These are phyloP conservation scores for Otatea glauca DNA, from an alignment of 176 grass and related monocot genomes.

Conservation along the genomic window DNA sequence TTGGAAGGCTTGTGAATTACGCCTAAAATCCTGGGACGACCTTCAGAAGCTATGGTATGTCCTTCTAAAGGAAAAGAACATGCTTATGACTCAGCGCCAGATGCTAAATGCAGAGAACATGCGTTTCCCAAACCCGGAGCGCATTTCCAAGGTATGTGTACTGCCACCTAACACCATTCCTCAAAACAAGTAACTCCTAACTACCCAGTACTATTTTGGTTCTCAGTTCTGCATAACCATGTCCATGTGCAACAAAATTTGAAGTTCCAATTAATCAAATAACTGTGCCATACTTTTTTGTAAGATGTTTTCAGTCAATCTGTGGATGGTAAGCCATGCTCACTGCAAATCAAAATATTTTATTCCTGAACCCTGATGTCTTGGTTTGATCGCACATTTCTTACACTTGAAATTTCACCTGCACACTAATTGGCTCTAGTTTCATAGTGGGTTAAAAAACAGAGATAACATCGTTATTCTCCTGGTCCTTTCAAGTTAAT, in stretches of 20 bases:
- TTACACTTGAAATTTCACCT: background rate
- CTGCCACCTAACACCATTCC: background rate
- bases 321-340: background rate
- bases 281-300: background rate
- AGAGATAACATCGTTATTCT: background rate
- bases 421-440: background rate
- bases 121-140: constrained; percentile 80
- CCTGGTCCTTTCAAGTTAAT: background rate
- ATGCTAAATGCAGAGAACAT: constrained; percentile 81
- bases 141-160: constrained; percentile 82
- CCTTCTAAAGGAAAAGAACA: constrained; percentile 94
- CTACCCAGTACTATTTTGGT: background rate
- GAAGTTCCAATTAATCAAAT: background rate
- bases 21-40: constrained; percentile 97
- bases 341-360: background rate
- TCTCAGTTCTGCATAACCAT: background rate
- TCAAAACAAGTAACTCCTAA: background rate
- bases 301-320: background rate
- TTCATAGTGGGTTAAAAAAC: constrained; percentile 1
- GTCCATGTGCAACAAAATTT: background rate
- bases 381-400: background rate
- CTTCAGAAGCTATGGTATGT: constrained; percentile 97
- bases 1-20: constrained; percentile 93
- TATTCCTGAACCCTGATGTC: background rate
- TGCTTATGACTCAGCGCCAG: constrained; percentile 93